phyloP scores from a whole-genome alignment of 108 stramenopile genomes.

The Fragilaria crotonensis region DNA sequence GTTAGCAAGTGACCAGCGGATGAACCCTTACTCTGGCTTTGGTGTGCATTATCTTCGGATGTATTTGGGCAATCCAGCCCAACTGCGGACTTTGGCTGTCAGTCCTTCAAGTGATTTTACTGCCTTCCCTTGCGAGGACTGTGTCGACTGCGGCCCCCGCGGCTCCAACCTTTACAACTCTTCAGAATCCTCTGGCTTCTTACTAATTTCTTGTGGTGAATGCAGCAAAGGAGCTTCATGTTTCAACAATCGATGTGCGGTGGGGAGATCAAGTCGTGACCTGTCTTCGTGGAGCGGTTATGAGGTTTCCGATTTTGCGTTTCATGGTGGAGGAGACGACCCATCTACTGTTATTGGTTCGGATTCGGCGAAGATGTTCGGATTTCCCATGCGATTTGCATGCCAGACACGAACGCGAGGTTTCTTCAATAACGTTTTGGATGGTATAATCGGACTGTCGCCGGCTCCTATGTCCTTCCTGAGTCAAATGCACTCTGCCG shows the following conservation, averaged over 20 bases:
- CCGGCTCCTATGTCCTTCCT: slow-evolving; percentile 36
- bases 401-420: slow-evolving; percentile 43
- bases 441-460: slow-evolving; percentile 35
- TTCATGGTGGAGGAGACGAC: slow-evolving; percentile 27
- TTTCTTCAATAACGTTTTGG: slow-evolving; percentile 33
- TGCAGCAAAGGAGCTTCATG: not conserved
- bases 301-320: slow-evolving; percentile 32
- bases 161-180: not conserved
- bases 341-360: slow-evolving; percentile 3
- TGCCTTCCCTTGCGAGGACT: slow-evolving; percentile 37
- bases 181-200: not conserved
- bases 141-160: slow-evolving; percentile 15
- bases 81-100: slow-evolving; percentile 28
- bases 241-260: slow-evolving; percentile 5
- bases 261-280: slow-evolving; percentile 20
- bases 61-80: slow-evolving; percentile 39
- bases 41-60: slow-evolving; percentile 26
- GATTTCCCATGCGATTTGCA: slow-evolving; percentile 40
- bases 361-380: slow-evolving; percentile 15
- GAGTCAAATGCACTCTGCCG: slow-evolving; percentile 38
- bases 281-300: slow-evolving; percentile 33
- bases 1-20: too few relatives aligned
- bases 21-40: not conserved
- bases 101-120: slow-evolving; percentile 31
- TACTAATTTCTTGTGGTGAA: not conserved